These are phyloP conservation scores for Aspergillus sparsus DNA, from an alignment of 495 filamentous ascomycete species.

Conservation along the genomic window DNA sequence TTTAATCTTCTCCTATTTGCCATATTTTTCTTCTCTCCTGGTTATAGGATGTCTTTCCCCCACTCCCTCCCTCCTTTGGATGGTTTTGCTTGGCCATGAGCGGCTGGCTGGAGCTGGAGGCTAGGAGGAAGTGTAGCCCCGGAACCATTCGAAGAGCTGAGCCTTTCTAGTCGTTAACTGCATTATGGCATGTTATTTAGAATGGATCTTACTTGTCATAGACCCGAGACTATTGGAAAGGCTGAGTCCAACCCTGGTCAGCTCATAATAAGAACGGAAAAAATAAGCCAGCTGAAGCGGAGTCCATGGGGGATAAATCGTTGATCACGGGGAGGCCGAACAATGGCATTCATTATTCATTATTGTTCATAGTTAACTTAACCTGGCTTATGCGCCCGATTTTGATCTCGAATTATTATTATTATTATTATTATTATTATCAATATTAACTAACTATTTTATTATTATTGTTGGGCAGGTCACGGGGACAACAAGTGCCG, in stretches of 20 bases:
- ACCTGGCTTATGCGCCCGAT: no score
- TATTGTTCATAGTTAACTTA: not conserved
- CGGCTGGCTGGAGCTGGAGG: not conserved
- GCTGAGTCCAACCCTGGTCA: not conserved
- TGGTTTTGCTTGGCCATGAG: not conserved
- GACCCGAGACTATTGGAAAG: not conserved
- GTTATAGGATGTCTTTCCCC: not conserved
- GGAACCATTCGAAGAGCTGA: not conserved
- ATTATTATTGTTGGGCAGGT: not conserved
- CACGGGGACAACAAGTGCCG: not conserved
- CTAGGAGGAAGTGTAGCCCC: not conserved
- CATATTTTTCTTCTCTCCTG: not conserved
- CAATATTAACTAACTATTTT: not conserved
- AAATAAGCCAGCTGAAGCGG: not conserved
- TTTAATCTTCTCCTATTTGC: not conserved
- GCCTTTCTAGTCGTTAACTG: not conserved
- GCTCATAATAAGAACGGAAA: not conserved
- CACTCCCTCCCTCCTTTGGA: not conserved
- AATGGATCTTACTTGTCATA: slow-evolving; percentile 1
- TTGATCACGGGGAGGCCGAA: no score
- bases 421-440: not conserved
- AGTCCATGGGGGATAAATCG: not conserved
- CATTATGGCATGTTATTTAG: not conserved
- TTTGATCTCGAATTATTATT: not conserved
- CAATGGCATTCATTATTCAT: not conserved